Evolutionary conservation across 2,329 filamentous ascomycete genomes (phyloP).

Genomic region (Elsinoe batatas): DNA sequence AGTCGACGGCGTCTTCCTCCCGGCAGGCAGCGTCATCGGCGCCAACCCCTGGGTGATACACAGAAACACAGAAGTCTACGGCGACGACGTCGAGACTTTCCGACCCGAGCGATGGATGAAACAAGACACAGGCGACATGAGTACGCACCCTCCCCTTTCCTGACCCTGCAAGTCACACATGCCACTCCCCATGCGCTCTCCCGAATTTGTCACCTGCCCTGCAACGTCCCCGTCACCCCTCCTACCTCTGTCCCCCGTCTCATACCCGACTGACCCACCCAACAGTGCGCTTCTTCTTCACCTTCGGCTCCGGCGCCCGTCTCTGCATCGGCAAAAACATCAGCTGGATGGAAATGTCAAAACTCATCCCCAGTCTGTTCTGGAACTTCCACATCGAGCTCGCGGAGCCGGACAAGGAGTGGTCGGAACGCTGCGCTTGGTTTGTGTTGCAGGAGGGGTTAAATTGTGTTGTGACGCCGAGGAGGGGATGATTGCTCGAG

Average conservation of each 20-base stretch:
- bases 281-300: slow-evolving; percentile 26
- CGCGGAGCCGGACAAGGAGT: slow-evolving; percentile 23
- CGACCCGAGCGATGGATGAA: slow-evolving; percentile 29
- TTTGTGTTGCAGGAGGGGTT: slow-evolving; percentile 27
- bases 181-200: not conserved
- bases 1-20: slow-evolving; percentile 28
- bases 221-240: not conserved
- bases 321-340: slow-evolving; percentile 24
- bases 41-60: slow-evolving; percentile 29
- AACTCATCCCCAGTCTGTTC: slow-evolving; percentile 29
- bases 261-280: not conserved
- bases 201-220: not conserved
- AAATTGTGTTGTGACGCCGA: slow-evolving; percentile 18
- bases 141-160: slow-evolving; percentile 9
- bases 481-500: slow-evolving; percentile 1
- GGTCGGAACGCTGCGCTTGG: slow-evolving; percentile 24
- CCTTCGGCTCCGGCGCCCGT: slow-evolving; percentile 26
- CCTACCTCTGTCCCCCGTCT: not conserved
- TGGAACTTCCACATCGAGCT: slow-evolving; percentile 28
- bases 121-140: slow-evolving; percentile 18
- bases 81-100: slow-evolving; percentile 26
- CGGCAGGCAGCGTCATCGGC: slow-evolving; percentile 23
- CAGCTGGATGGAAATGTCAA: slow-evolving; percentile 29
- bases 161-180: not conserved
- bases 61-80: slow-evolving; percentile 23